Conservation (phyloP, 768 basidiomycete species). For the Serpula lacrymans region DNA sequence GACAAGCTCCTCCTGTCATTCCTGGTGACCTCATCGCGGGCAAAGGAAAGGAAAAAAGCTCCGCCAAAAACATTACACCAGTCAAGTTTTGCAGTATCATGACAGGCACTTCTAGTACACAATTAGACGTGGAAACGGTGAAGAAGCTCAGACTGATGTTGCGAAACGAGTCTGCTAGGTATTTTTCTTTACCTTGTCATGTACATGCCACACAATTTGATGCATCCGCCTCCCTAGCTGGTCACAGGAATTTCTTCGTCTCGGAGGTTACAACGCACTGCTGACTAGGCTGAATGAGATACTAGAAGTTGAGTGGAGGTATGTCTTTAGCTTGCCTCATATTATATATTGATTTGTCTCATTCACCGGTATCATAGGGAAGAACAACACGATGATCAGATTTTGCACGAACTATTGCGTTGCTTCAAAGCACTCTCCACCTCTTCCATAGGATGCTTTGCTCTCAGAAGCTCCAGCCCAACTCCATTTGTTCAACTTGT, state of each 20-base stretch:
- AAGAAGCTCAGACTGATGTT: constrained; percentile 87
- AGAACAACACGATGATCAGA: constrained; percentile 96
- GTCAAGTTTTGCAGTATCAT: constrained; percentile 67
- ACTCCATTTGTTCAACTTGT: constrained; percentile 85
- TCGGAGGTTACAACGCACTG: constrained; percentile 84
- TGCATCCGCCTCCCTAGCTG: constrained; percentile 52
- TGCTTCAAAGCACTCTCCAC: constrained; percentile 95
- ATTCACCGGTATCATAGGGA: constrained; percentile 52
- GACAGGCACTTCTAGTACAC: constrained; percentile 60
- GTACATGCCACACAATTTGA: not conserved
- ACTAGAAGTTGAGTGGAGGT: constrained; percentile 97
- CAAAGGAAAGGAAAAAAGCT: constrained; percentile 50
- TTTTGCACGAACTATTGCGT: constrained; percentile 86
- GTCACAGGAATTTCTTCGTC: constrained; percentile 81
- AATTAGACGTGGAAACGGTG: constrained; percentile 80
- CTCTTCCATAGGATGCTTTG: constrained; percentile 83
- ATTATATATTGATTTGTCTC: not conserved
- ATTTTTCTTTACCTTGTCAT: constrained; percentile 14
- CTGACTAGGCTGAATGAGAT: constrained; percentile 86
- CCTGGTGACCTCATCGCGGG: constrained; percentile 32
- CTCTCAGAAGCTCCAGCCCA: constrained; percentile 85
- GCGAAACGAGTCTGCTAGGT: constrained; percentile 90
- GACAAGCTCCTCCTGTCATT: constrained; percentile 46
- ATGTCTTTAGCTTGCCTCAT: constrained; percentile 25
- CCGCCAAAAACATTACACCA: constrained; percentile 55